Conservation (phyloP, 805 yeast genomes). For the Candida hispaniensis region DNA sequence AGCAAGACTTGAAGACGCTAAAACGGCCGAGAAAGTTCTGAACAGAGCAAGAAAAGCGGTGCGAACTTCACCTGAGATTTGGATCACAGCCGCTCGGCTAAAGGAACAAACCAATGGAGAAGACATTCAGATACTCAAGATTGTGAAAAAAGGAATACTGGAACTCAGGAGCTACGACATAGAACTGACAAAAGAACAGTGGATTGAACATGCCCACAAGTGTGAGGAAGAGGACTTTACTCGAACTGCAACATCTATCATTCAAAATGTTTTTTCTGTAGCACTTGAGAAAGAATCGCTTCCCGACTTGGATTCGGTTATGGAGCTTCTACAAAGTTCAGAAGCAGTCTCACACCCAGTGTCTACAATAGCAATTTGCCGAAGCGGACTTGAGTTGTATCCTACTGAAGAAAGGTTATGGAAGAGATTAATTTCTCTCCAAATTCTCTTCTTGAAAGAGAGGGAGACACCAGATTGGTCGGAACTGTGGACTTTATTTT, state of each 20-base stretch:
- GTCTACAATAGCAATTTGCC: constrained; percentile 40
- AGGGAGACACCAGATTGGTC: too few species aligned
- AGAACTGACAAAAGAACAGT: constrained; percentile 32
- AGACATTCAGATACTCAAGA: constrained; percentile 31
- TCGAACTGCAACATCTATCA: constrained; percentile 44
- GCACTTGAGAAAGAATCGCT: constrained; percentile 18
- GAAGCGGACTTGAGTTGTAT: constrained; percentile 35
- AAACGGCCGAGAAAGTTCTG: constrained; percentile 44
- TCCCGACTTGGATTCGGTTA: too few species aligned
- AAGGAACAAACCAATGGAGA: constrained; percentile 46
- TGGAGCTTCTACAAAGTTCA: background rate
- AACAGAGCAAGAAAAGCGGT: constrained; percentile 50
- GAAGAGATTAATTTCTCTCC: constrained; percentile 25
- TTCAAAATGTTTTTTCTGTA: constrained; percentile 33
- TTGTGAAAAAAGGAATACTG: constrained; percentile 41
- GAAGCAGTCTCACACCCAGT: constrained; percentile 18
- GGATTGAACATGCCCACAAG: constrained; percentile 47
- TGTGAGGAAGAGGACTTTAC: constrained; percentile 41
- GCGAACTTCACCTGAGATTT: constrained; percentile 41
- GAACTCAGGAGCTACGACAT: constrained; percentile 33
- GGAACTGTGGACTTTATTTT: constrained; percentile 39
- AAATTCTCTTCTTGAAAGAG: constrained; percentile 22
- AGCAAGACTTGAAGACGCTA: constrained; percentile 35
- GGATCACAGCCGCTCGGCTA: constrained; percentile 60
- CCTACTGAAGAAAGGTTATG: constrained; percentile 34